Evolutionary conservation across 352 stramenopile species (phyloP).

Genomic region (Phytophthora macrochlamydospora): DNA sequence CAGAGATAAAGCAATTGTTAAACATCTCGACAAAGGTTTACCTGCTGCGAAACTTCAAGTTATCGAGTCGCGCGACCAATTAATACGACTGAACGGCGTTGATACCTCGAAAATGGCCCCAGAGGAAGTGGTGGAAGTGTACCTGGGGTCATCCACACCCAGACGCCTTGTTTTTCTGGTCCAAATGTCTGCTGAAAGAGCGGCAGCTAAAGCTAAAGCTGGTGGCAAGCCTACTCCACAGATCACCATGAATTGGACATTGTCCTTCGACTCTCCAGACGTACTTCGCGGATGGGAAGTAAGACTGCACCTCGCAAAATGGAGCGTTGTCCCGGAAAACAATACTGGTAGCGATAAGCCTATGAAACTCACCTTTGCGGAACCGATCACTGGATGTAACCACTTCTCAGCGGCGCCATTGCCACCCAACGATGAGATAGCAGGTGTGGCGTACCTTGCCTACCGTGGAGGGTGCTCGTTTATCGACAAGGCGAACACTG

Average conservation of each 20-base stretch:
- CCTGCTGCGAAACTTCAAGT: conserved; percentile 52
- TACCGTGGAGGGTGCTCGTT: conserved; percentile 70
- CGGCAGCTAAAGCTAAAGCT: conserved; percentile 20
- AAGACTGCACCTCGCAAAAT: conserved; percentile 60
- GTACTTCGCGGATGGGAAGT: conserved; percentile 58
- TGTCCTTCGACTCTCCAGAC: conserved; percentile 47
- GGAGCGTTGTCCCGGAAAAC: conserved; percentile 47
- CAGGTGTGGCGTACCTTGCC: conserved; percentile 40
- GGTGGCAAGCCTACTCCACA: conserved; percentile 21
- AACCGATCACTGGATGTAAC: conserved; percentile 49
- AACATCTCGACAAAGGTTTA: conserved; percentile 57
- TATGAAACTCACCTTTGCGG: conserved; percentile 36
- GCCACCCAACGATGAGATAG: background rate
- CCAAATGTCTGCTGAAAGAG: conserved; percentile 31
- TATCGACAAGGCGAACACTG: conserved; percentile 64
- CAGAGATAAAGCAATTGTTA: conserved; percentile 55
- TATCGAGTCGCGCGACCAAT: conserved; percentile 57
- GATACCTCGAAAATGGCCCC: conserved; percentile 63
- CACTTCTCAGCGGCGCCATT: conserved; percentile 19
- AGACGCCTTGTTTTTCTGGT: conserved; percentile 61
- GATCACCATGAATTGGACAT: conserved; percentile 53
- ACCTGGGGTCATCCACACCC: conserved; percentile 43
- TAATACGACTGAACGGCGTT: conserved; percentile 71
- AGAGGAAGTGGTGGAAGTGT: conserved; percentile 56
- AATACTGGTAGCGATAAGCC: conserved; percentile 14